Percentiles rank a stretch among this genome's conserved stretches.
Conservation (phyloP, 2,329 filamentous ascomycete species). For the Raffaelea deltoideospora region DNA sequence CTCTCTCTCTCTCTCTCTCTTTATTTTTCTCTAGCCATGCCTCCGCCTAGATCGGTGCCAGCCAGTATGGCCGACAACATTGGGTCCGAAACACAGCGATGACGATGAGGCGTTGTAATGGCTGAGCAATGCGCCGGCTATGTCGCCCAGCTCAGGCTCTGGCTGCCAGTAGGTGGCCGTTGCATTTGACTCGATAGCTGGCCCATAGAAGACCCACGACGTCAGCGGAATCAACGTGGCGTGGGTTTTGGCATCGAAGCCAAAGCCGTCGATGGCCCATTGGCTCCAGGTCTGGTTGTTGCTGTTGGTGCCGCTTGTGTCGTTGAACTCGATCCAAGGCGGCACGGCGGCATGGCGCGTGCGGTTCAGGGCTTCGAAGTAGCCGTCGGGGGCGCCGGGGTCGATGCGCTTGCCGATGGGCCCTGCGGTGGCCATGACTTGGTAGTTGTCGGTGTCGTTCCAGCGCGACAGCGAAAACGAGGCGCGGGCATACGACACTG, state of each 20-base stretch:
- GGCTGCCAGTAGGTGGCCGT: conserved; percentile 1
- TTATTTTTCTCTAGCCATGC: too few relatives aligned
- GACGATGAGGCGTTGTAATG: too few relatives aligned
- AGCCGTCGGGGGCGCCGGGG: conserved; percentile 10
- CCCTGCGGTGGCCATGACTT: conserved; percentile 22
- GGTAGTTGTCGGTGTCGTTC: conserved; percentile 12
- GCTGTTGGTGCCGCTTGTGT: background rate
- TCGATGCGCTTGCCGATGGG: conserved; percentile 15
- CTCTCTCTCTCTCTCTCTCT: too few relatives aligned
- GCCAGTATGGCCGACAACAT: too few relatives aligned
- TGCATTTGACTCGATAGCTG: conserved; percentile 13
- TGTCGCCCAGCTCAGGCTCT: conserved; percentile 3
- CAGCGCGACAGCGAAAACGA: conserved; percentile 22
- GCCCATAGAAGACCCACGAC: conserved; percentile 25
- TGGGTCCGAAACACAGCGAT: too few relatives aligned
- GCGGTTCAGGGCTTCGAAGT: conserved; percentile 17
- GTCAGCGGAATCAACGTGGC: conserved; percentile 19
- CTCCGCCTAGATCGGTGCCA: too few relatives aligned
- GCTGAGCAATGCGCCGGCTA: too few relatives aligned
- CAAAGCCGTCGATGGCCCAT: conserved; percentile 9
- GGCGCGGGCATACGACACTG: conserved; percentile 24
- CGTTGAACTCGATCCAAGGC: conserved; percentile 1
- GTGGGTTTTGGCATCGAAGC: conserved; percentile 5
- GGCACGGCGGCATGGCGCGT: background rate
- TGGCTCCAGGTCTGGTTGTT: conserved; percentile 3